A percentile compares a stretch with the other conserved stretches of the same genome.
Evolutionary conservation across 805 yeast species (phyloP).

Genomic region (Candida saitoana): DNA sequence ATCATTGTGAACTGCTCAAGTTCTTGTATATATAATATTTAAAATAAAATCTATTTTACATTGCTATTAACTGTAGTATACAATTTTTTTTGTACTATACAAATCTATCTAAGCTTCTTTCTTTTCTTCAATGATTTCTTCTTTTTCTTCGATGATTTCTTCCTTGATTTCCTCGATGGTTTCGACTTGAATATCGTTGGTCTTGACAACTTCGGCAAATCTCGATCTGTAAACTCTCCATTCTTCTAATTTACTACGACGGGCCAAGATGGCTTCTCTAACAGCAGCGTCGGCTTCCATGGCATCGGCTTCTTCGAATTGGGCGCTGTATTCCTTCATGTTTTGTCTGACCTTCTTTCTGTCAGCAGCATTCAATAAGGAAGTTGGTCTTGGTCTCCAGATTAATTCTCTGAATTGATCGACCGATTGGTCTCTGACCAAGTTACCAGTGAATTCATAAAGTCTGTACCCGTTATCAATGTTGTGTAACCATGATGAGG

Average conservation of each 20-base stretch:
- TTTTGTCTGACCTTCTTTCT: slow-evolving; percentile 88
- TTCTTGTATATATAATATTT: background rate
- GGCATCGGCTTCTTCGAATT: slow-evolving; percentile 91
- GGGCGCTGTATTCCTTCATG: slow-evolving; percentile 82
- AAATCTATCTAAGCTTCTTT: background rate
- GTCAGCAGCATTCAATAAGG: slow-evolving; percentile 70
- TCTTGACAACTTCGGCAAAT: slow-evolving; percentile 32
- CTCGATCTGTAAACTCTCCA: slow-evolving; percentile 78
- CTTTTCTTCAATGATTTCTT: slow-evolving; percentile 56
- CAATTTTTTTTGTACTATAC: background rate
- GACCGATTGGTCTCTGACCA: slow-evolving; percentile 68
- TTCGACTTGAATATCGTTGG: slow-evolving; percentile 47
- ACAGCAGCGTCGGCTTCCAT: slow-evolving; percentile 93
- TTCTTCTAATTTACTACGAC: slow-evolving; percentile 76
- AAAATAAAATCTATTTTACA: background rate
- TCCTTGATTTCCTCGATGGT: slow-evolving; percentile 73
- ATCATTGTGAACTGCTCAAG: no score
- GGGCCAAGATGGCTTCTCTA: slow-evolving; percentile 80
- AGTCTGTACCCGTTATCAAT: slow-evolving; percentile 88
- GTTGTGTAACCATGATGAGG: slow-evolving; percentile 78
- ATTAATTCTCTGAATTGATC: slow-evolving; percentile 83
- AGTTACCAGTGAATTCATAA: slow-evolving; percentile 77
- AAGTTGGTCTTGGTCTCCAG: slow-evolving; percentile 97
- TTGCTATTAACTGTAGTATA: background rate
- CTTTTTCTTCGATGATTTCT: slow-evolving; percentile 66